Base-by-base conservation (phyloP, 2,329 filamentous ascomycete species). In the Onygenales sp. region DNA sequence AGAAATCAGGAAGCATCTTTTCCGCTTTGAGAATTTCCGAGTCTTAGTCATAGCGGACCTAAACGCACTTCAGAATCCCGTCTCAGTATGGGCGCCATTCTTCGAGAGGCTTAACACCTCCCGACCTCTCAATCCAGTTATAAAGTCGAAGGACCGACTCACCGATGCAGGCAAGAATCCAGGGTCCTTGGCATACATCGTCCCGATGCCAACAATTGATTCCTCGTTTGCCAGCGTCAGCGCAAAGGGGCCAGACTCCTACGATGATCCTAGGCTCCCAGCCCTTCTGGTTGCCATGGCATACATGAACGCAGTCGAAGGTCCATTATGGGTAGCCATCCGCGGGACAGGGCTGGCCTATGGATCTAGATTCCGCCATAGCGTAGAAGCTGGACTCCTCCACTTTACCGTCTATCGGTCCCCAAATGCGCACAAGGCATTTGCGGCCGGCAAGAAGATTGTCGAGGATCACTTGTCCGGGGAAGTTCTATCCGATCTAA, bases 311-410 rank as follows among this genome's bases (percentile, higher is more conserved):
- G 85, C 90, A 0, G 87, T 94, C 14, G 93, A 98, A 70, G 93
- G 93, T 0, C 93, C 93, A 0, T 81, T 98, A 34, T 97, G 93
- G 92, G 86, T 86, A 58, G 88, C 89, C 0, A 87, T 97, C 48
- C 88, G 93, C 46, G 93, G 93, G 53, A 93, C 88, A 43, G 93
- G 93, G 44, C 83, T 97, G 51, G 93, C 93, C 0, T 98, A 98
- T 65, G 91, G 91, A 51, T 85, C 87, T 0, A 83, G 80, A 62
- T 95, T 97, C 65, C 79, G 79, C 44, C 84, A 87, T 45, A 86
- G 88, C 63, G 74, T 88, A 32, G 88, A 93, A 63, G 84, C 83
- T 1, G 93, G 92, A 2, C 82, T 87, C 49, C 74, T 96, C 50
- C 85, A 88, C 56, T 94, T 94, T 72, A 83, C 84, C 52, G 85